Percentiles rank a stretch among this genome's conserved stretches.
Conservation (phyloP, 805 yeast genomes). For the Starmera dryadoides region DNA sequence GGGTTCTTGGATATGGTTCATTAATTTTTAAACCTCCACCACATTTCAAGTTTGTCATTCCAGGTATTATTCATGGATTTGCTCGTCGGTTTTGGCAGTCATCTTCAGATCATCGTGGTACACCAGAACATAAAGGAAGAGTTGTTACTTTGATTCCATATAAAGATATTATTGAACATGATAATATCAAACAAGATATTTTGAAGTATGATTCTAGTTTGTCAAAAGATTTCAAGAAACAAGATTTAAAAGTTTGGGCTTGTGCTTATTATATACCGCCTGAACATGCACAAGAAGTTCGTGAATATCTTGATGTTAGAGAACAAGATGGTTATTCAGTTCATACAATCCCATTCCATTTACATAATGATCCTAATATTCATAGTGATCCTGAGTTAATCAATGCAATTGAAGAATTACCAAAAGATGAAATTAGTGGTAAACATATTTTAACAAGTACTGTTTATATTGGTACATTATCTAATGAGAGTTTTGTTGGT, state of each 20-base stretch:
- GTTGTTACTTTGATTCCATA: constrained; percentile 75
- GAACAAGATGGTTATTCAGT: constrained; percentile 86
- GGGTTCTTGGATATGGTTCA: constrained; percentile 91
- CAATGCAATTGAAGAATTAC: constrained; percentile 20
- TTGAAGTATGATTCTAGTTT: constrained; percentile 18
- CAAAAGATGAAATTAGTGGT: constrained; percentile 25
- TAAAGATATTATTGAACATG: constrained; percentile 39
- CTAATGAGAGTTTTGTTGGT: constrained; percentile 78
- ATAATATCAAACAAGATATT: constrained; percentile 35
- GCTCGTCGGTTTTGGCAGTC: constrained; percentile 89
- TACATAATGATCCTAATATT: constrained; percentile 23
- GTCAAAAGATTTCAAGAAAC: constrained; percentile 22
- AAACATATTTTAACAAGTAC: constrained; percentile 42
- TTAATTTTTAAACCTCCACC: constrained; percentile 89
- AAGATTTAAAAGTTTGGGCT: constrained; percentile 60
- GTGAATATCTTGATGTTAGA: constrained; percentile 65
- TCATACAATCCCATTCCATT: constrained; percentile 57
- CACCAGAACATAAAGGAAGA: constrained; percentile 80
- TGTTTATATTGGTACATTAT: constrained; percentile 79
- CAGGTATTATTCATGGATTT: constrained; percentile 72
- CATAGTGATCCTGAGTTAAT: constrained; percentile 16
- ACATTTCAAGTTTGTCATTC: constrained; percentile 47
- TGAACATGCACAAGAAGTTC: constrained; percentile 51
- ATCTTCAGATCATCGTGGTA: constrained; percentile 85
- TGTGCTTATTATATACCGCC: constrained; percentile 78